Evolutionary conservation across 1,284 basidiomycete genomes (phyloP), one percentile per base, ranked within the genome.

Genomic region (Austroboletus niveus): DNA sequence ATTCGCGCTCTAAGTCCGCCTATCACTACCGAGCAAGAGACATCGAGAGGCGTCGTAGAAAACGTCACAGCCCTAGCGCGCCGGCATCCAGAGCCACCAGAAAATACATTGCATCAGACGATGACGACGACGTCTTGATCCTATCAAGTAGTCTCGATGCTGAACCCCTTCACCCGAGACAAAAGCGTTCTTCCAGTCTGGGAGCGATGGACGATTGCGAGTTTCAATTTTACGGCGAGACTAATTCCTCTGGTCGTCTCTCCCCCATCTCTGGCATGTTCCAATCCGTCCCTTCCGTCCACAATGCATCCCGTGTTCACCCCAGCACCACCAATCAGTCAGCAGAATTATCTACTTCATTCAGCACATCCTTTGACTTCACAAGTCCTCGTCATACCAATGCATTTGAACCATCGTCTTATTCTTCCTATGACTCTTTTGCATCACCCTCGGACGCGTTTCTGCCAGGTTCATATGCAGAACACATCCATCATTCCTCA

Each of bases 111-210:
- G 63, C 68, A 39, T 68, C 69, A 30, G 75, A 76, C 34, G 78
- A 78, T 20, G 80, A 78, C 22, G 78, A 81, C 34, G 82, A 84
- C 48, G 65, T 85, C 49, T 73, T 81, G 59, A 81, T 85, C 51
- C 71, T 80, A 54, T 71, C 75, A 4, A 74, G 70, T 15, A 71
- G 74, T 54, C 45, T 58, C 59, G 58, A 49, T 46, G 43, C 55
- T 20, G 51, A 59, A 59, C 52, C 60, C 2, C 39, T 60, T 38
- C 48, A 72, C 17, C 9, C 54, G 24, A 64, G 51, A 52, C 64
- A 72, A 61, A 74, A 73, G 60, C 70, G 77, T 49, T 71, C 76
- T 11, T 66, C 72, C 20, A 79, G 78, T 41, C 63, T 75, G 20
- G 73, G 69, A 47, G 60, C 62, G 24, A 75, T 74, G 72, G 69